Percentiles rank a stretch among this genome's conserved stretches.
Evolutionary conservation across 805 yeast species (phyloP).

Genomic region (Komagataella phaffii): DNA sequence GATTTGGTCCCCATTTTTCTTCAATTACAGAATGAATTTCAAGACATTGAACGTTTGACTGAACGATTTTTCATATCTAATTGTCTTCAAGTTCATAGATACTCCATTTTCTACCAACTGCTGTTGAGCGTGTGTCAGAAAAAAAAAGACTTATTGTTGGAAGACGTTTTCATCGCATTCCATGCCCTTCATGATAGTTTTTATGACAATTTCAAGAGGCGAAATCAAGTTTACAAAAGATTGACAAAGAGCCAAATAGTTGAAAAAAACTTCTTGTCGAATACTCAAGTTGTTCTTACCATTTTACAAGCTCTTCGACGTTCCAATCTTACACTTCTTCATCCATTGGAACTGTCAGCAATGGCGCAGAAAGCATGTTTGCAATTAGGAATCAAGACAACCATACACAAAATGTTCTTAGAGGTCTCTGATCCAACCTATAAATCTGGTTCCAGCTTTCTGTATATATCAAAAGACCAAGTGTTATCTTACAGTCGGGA

Average conservation of each 20-base stretch:
- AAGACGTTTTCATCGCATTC: background rate
- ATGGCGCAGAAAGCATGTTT: background rate
- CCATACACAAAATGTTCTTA: background rate
- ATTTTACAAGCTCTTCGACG: background rate
- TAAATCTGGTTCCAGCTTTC: background rate
- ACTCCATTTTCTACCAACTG: background rate
- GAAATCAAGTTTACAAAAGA: background rate
- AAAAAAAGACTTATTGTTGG: background rate
- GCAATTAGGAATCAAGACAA: background rate
- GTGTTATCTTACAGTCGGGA: background rate
- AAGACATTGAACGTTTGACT: background rate
- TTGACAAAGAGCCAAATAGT: background rate
- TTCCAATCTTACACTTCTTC: background rate
- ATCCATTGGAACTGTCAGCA: background rate
- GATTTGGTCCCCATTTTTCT: background rate
- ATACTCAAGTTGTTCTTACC: background rate
- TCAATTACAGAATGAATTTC: background rate
- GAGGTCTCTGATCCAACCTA: background rate
- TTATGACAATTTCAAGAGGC: background rate
- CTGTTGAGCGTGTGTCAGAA: background rate
- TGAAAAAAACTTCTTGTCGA: background rate
- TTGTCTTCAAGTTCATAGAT: background rate
- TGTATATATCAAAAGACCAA: background rate
- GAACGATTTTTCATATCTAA: background rate
- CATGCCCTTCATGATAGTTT: background rate